A percentile compares a stretch with the other conserved stretches of the same genome.
phyloP scores from a whole-genome alignment of 2,329 filamentous ascomycete genomes.

The Sclerotinia subarctica region DNA sequence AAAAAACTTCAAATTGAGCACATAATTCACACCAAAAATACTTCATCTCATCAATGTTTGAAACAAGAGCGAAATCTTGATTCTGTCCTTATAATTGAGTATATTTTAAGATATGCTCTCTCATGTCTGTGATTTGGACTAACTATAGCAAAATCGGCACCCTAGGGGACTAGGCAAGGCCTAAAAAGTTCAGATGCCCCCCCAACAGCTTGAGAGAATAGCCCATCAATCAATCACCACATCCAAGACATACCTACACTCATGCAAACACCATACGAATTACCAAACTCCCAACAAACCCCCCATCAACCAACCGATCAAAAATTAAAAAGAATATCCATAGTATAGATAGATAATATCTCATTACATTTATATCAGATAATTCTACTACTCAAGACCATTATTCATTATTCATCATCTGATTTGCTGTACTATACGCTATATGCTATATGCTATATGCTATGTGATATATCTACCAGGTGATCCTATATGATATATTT shows the following conservation, averaged over 20 bases:
- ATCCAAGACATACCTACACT: not conserved
- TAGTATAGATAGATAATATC: not conserved
- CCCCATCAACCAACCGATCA: not conserved
- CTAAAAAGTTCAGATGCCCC: not conserved
- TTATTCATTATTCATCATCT: too few species aligned
- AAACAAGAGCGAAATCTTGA: not conserved
- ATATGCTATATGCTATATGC: too few species aligned
- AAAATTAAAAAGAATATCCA: not conserved
- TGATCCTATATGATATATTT: too few species aligned
- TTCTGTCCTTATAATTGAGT: not conserved
- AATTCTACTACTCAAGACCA: not conserved
- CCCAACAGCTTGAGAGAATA: not conserved
- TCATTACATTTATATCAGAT: not conserved
- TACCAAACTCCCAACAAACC: not conserved
- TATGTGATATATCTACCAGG: too few species aligned
- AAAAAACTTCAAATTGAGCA: conserved; percentile 21
- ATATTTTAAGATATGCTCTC: not conserved
- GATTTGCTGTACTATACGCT: too few species aligned
- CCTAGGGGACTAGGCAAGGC: not conserved
- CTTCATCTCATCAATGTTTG: not conserved
- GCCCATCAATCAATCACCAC: not conserved
- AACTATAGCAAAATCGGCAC: not conserved
- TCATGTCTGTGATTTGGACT: not conserved
- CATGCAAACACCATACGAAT: not conserved
- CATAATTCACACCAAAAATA: conserved; percentile 8